A percentile compares a stretch with the other conserved stretches of the same genome.
These are phyloP conservation scores for Penicillium sclerotigenum DNA, from an alignment of 2,329 filamentous ascomycete genomes.

Conservation along the genomic window DNA sequence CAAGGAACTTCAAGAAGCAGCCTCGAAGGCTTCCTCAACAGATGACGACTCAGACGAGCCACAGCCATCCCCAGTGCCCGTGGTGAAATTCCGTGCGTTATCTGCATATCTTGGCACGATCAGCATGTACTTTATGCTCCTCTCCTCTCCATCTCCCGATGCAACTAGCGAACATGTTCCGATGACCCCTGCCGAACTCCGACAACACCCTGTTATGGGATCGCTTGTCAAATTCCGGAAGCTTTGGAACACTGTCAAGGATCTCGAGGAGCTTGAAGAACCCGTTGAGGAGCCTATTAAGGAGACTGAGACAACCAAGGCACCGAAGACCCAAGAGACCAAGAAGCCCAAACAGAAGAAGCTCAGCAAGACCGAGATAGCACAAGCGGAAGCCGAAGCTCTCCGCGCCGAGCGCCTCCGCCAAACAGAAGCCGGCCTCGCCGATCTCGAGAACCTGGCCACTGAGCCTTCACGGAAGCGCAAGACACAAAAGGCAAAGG, in stretches of 20 bases:
- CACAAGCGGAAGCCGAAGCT: constrained; percentile 54
- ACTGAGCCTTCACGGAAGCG: constrained; percentile 48
- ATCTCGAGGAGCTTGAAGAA: constrained; percentile 51
- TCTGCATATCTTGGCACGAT: constrained; percentile 83
- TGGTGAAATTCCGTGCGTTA: constrained; percentile 74
- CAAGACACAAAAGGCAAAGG: constrained; percentile 36
- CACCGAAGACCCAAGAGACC: constrained; percentile 36
- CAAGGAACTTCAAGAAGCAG: constrained; percentile 58
- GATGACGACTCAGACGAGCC: constrained; percentile 34
- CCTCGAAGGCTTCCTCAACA: constrained; percentile 53
- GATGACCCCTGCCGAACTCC: constrained; percentile 72
- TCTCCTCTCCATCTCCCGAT: constrained; percentile 74
- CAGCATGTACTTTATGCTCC: constrained; percentile 88
- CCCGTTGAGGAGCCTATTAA: constrained; percentile 22
- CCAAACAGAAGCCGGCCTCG: constrained; percentile 67
- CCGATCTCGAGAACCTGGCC: constrained; percentile 64
- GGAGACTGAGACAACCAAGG: constrained; percentile 9
- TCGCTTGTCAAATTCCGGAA: constrained; percentile 74
- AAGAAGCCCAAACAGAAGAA: constrained; percentile 45
- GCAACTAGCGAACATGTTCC: constrained; percentile 54
- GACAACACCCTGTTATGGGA: constrained; percentile 89
- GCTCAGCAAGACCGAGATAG: constrained; percentile 49
- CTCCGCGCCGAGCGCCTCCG: constrained; percentile 53
- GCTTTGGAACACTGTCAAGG: constrained; percentile 73
- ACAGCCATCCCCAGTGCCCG: constrained; percentile 51